Percentiles rank a stretch among this genome's conserved stretches.
These are phyloP conservation scores for Penicillium crustosum DNA, from an alignment of 2,329 filamentous ascomycete species.

Conservation along the genomic window DNA sequence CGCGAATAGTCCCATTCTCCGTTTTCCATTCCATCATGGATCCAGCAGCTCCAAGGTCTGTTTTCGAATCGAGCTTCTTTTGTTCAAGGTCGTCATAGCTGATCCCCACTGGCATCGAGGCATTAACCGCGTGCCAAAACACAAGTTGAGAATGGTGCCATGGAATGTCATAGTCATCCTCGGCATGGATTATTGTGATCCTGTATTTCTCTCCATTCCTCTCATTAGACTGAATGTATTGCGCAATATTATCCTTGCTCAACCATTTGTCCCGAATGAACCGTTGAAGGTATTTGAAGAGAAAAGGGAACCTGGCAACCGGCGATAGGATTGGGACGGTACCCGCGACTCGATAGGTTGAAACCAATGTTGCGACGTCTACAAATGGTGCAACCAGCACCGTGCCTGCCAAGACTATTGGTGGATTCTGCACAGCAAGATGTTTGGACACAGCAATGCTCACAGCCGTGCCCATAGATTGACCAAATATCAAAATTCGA, in stretches of 20 bases:
- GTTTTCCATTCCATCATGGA: slow-evolving; percentile 52
- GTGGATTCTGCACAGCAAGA: slow-evolving; percentile 43
- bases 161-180: slow-evolving; percentile 39
- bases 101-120: slow-evolving; percentile 40
- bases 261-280: slow-evolving; percentile 16
- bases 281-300: slow-evolving; percentile 13
- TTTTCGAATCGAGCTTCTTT: slow-evolving; percentile 43
- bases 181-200: slow-evolving; percentile 37
- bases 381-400: slow-evolving; percentile 60
- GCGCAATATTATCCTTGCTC: slow-evolving; percentile 13
- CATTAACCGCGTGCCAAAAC: slow-evolving; percentile 55
- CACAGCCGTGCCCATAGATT: slow-evolving; percentile 60
- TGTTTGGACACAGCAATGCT: slow-evolving; percentile 48
- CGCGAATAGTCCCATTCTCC: slow-evolving; percentile 50
- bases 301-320: slow-evolving; percentile 47
- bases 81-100: slow-evolving; percentile 48
- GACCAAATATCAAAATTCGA: slow-evolving; percentile 59
- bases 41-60: slow-evolving; percentile 50
- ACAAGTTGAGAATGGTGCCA: slow-evolving; percentile 21
- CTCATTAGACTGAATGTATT: slow-evolving; percentile 12
- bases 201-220: slow-evolving; percentile 26
- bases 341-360: slow-evolving; percentile 59
- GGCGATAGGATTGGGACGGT: slow-evolving; percentile 56
- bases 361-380: slow-evolving; percentile 54
- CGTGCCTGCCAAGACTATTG: slow-evolving; percentile 54